These are phyloP conservation scores for Picochlorum sp. DNA, from an alignment of 139 green algal species.

Conservation along the genomic window DNA sequence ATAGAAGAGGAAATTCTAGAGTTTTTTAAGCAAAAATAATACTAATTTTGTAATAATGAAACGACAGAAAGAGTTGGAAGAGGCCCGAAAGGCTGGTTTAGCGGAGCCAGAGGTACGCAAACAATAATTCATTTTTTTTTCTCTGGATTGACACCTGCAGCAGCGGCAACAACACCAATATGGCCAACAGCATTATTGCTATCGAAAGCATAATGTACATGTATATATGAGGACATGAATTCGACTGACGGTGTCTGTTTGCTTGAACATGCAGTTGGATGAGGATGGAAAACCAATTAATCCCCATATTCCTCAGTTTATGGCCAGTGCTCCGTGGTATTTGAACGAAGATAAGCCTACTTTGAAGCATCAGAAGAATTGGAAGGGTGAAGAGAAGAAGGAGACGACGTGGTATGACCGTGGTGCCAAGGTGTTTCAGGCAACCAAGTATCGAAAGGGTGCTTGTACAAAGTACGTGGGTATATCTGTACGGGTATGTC, in stretches of 20 bases:
- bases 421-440: conserved; percentile 85
- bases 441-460: conserved; percentile 92
- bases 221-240: not conserved
- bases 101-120: conserved; percentile 61
- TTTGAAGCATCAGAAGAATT: conserved; percentile 98
- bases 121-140: too few relatives aligned
- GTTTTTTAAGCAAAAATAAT: not conserved
- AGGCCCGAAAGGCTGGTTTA: conserved; percentile 92
- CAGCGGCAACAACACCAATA: too few relatives aligned
- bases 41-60: not conserved
- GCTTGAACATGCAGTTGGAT: conserved; percentile 52
- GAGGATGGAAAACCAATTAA: conserved; percentile 99
- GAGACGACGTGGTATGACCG: conserved; percentile 81
- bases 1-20: conserved; percentile 56
- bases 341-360: conserved; percentile 74
- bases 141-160: too few relatives aligned
- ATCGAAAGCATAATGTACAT: not conserved
- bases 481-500: not conserved
- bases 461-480: conserved; percentile 90
- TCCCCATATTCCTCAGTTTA: conserved; percentile 98
- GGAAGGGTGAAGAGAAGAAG: conserved; percentile 61
- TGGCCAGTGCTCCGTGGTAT: conserved; percentile 96
- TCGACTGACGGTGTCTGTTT: not conserved
- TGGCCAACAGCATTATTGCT: too few relatives aligned
- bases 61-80: conserved; percentile 76